These are phyloP conservation scores for Tricholoma sp. DNA, from an alignment of 768 basidiomycete species.

Conservation along the genomic window DNA sequence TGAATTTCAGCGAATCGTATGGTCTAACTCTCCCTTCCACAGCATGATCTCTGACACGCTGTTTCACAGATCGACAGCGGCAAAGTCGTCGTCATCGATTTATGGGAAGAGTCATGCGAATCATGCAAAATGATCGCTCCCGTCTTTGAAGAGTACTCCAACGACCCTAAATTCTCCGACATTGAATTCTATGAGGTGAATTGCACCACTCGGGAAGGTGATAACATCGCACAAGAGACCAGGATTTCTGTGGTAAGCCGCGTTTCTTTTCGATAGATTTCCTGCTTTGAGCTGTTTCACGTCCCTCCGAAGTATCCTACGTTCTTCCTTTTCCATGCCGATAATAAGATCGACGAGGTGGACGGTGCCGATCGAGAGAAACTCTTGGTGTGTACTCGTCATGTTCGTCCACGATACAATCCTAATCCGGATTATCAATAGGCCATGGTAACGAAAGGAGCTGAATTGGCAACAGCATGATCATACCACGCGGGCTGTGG, in stretches of 20 bases:
- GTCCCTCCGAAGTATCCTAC: constrained; percentile 24
- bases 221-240: not conserved
- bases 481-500: not conserved
- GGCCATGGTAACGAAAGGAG: not conserved
- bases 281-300: not conserved
- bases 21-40: not conserved
- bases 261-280: not conserved
- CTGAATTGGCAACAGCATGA: not conserved
- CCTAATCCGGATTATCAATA: not conserved
- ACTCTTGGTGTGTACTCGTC: constrained; percentile 33
- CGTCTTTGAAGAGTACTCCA: not conserved
- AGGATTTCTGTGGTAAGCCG: not conserved
- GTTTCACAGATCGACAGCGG: not conserved
- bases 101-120: not conserved
- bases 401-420: not conserved
- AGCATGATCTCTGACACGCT: not conserved
- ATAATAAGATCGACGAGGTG: constrained; percentile 28
- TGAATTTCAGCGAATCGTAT: not conserved
- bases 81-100: not conserved
- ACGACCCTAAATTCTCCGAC: not conserved
- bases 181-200: not conserved
- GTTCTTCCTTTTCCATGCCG: constrained; percentile 33
- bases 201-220: not conserved
- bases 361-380: constrained; percentile 43
- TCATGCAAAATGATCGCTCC: not conserved